Percentiles rank a stretch among this genome's conserved stretches.
Conservation (phyloP, 306 rosid genomes). For the Vigna reflexopilosa region DNA sequence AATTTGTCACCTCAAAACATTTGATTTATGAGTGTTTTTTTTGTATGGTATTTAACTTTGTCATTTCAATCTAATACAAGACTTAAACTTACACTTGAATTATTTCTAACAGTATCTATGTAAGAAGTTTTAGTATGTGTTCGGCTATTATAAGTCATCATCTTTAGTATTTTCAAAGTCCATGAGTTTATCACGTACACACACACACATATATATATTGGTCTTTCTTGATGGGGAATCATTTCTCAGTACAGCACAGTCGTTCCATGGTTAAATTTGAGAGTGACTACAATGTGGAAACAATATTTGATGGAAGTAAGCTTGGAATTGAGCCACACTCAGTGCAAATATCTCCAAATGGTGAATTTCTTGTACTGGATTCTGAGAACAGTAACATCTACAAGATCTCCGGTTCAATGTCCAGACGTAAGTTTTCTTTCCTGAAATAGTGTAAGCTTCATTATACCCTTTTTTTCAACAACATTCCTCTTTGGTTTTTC, state of each 20-base stretch:
- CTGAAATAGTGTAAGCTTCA: conserved; percentile 20
- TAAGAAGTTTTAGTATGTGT: too few species aligned
- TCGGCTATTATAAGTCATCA: neutral
- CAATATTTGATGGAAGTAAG: conserved; percentile 92
- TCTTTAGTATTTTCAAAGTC: neutral
- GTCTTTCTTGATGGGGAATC: conserved; percentile 43
- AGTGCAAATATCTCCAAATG: conserved; percentile 68
- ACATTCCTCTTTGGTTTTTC: neutral
- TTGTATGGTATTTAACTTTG: too few species aligned
- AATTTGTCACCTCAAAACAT: too few species aligned
- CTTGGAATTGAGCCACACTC: conserved; percentile 94
- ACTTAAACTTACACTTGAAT: too few species aligned
- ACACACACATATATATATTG: too few species aligned
- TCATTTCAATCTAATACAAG: too few species aligned
- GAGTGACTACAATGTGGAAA: conserved; percentile 87
- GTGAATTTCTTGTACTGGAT: conserved; percentile 88
- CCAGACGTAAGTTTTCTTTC: conserved; percentile 69
- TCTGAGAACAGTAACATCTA: conserved; percentile 88
- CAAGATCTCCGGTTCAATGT: conserved; percentile 76
- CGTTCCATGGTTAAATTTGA: conserved; percentile 97
- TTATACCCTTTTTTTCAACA: neutral
- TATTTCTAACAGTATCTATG: too few species aligned
- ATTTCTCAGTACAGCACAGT: conserved; percentile 64
- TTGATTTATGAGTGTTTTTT: too few species aligned
- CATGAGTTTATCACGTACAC: too few species aligned